Base-by-base conservation (phyloP, 768 basidiomycete species). In the Phanerodontia chrysosporium region DNA sequence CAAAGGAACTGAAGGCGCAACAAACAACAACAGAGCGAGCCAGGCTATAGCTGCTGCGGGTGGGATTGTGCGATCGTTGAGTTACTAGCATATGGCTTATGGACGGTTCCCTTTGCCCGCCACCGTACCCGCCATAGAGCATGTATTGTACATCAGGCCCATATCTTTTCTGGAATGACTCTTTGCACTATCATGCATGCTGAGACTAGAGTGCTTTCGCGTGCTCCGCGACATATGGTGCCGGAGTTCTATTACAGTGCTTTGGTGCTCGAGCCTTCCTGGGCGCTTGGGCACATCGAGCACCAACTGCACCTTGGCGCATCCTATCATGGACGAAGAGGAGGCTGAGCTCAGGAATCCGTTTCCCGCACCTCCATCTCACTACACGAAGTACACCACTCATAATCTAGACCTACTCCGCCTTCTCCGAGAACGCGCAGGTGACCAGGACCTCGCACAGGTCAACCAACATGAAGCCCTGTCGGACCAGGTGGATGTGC, bases 281-380 rank as follows among this genome's bases (percentile, higher is more conserved):
- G 51, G 51, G 49, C 49, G 58, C 57, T 24, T 13, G 18, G 29
- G 22, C 36, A 30, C 25, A 29, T n/a, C n/a, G n/a, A n/a, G n/a
- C n/a, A n/a, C n/a, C n/a, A n/a, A n/a, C n/a, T n/a, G n/a, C 32
- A 35, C 32, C 32, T 7, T 35, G 32, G 24, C 39, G n/a, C n/a
- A n/a, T n/a, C n/a, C n/a, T 46, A 48, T 57, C 62, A 86, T 86
- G 83, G 83, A 86, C 42, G 78, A 78, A 66, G 86, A 89, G 59
- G 86, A 90, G 57, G 80, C 85, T 57, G 89, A 91, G 65, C 77
- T 92, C 48, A 83, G 87, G 66, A 92, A 91, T 72, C 91, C 90
- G 10, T 96, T 95, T 70, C 94, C 94, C 25, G 90, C 90, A 4
- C 93, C 93, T 0, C 91, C 93, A 0, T 89, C 89, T 14, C 89